A percentile compares a stretch with the other conserved stretches of the same genome.
These are phyloP conservation scores for Yamadazyma conglobata DNA, from an alignment of 1,139 yeast species.

Conservation along the genomic window DNA sequence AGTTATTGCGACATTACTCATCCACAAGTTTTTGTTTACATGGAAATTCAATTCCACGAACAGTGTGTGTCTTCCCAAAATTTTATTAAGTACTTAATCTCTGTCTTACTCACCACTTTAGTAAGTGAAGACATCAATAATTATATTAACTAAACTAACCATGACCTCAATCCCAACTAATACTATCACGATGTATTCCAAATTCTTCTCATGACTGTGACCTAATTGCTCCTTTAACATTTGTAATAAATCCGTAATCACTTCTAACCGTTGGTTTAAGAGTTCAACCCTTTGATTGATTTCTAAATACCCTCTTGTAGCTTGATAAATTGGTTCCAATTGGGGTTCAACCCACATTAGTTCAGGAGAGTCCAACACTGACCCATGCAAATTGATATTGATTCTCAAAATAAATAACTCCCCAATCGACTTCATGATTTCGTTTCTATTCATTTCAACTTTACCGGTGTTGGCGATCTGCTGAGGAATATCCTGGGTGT, in stretches of 20 bases:
- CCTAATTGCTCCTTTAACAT: constrained; percentile 97
- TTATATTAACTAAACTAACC: constrained; percentile 75
- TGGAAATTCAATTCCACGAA: too few species aligned
- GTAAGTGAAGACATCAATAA: constrained; percentile 38
- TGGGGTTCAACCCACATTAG: constrained; percentile 99
- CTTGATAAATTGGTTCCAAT: constrained; percentile 93
- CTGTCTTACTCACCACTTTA: constrained; percentile 8
- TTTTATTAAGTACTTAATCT: too few species aligned
- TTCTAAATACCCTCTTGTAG: constrained; percentile 90
- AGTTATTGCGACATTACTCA: too few species aligned
- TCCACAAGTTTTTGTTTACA: too few species aligned
- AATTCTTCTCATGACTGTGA: constrained; percentile 84
- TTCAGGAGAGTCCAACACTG: constrained; percentile 93
- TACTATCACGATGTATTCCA: constrained; percentile 90
- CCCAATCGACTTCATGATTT: constrained; percentile 94
- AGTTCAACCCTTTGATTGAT: constrained; percentile 89
- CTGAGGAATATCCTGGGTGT: constrained; percentile 94
- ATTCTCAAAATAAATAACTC: constrained; percentile 88
- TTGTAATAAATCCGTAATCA: constrained; percentile 85
- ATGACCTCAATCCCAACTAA: constrained; percentile 88
- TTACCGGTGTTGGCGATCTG: constrained; percentile 93
- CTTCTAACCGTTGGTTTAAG: constrained; percentile 87
- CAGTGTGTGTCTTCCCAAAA: too few species aligned
- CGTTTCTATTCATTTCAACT: constrained; percentile 89
- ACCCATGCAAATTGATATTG: constrained; percentile 89